phyloP scores from a whole-genome alignment of 306 rosid genomes.

The Mucuna pruriens region DNA sequence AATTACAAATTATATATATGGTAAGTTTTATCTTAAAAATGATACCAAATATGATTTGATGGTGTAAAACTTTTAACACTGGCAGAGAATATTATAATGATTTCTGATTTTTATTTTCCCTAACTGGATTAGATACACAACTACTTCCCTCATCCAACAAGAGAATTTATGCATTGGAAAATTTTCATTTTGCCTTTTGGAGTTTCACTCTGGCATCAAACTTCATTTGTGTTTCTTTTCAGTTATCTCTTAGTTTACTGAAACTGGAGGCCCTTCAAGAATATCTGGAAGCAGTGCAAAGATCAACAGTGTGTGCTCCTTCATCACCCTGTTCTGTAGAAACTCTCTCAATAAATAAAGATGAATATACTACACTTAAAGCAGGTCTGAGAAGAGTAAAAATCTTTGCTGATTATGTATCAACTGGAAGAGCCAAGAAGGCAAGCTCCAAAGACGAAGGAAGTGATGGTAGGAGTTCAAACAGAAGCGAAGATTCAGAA shows the following conservation, averaged over 20 bases:
- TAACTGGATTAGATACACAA: background rate
- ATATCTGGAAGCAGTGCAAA: constrained; percentile 54
- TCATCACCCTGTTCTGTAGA: constrained; percentile 54
- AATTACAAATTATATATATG: too few relatives aligned
- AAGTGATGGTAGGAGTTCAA: constrained; percentile 73
- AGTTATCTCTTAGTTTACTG: constrained; percentile 68
- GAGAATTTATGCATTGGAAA: background rate
- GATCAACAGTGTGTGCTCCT: constrained; percentile 53
- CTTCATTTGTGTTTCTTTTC: constrained; percentile 7
- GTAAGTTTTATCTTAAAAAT: too few relatives aligned
- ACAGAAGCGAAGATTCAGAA: constrained; percentile 72
- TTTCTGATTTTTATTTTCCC: background rate
- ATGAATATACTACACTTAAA: constrained; percentile 68
- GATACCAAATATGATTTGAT: too few relatives aligned
- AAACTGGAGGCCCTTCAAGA: constrained; percentile 64
- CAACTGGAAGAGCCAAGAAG: constrained; percentile 66
- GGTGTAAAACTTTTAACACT: too few relatives aligned
- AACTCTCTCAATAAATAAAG: constrained; percentile 55
- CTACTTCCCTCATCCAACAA: background rate
- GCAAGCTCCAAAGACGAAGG: constrained; percentile 65
- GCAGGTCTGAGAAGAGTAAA: constrained; percentile 76
- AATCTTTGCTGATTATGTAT: constrained; percentile 60
- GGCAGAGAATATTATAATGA: too few relatives aligned
- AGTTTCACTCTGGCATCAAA: background rate
- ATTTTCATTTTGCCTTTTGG: background rate